A percentile compares a stretch with the other conserved stretches of the same genome.
phyloP scores from a whole-genome alignment of 2,329 filamentous ascomycete genomes.

The Pseudogymnoascus sp. region DNA sequence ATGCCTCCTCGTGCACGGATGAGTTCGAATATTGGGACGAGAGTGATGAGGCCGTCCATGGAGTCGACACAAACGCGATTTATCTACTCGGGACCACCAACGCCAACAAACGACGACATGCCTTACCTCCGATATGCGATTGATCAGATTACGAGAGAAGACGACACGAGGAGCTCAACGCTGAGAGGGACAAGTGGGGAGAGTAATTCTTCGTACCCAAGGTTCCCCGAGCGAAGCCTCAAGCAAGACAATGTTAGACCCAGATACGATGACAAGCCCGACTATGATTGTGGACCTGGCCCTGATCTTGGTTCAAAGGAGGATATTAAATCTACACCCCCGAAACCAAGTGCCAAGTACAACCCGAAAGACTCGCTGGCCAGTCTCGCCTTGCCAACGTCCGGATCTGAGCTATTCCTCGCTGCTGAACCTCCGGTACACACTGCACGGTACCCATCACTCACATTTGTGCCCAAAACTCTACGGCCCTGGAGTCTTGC shows the following conservation, averaged over 20 bases:
- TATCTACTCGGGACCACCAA: slow-evolving; percentile 39
- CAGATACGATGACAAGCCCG: background rate
- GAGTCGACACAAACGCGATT: slow-evolving; percentile 8
- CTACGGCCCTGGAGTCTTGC: slow-evolving; percentile 60
- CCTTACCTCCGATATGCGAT: slow-evolving; percentile 87
- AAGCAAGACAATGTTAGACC: background rate
- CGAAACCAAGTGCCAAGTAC: background rate
- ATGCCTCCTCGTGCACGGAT: slow-evolving; percentile 22
- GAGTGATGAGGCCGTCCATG: slow-evolving; percentile 16
- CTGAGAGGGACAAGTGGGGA: background rate
- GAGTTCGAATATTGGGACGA: slow-evolving; percentile 19
- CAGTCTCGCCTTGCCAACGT: background rate
- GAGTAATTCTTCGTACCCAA: background rate
- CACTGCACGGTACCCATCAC: slow-evolving; percentile 39
- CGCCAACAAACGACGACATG: slow-evolving; percentile 74
- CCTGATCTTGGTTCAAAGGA: background rate
- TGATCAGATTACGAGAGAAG: slow-evolving; percentile 73
- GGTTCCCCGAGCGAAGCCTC: background rate
- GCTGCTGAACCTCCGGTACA: slow-evolving; percentile 38
- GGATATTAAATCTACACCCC: background rate
- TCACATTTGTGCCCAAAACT: slow-evolving; percentile 65
- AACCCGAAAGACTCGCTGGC: slow-evolving; percentile 4
- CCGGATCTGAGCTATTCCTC: slow-evolving; percentile 37
- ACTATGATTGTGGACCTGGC: background rate
- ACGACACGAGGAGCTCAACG: slow-evolving; percentile 44